Conservation (phyloP, 2,329 filamentous ascomycete genomes). For the Fusarium sp. region DNA sequence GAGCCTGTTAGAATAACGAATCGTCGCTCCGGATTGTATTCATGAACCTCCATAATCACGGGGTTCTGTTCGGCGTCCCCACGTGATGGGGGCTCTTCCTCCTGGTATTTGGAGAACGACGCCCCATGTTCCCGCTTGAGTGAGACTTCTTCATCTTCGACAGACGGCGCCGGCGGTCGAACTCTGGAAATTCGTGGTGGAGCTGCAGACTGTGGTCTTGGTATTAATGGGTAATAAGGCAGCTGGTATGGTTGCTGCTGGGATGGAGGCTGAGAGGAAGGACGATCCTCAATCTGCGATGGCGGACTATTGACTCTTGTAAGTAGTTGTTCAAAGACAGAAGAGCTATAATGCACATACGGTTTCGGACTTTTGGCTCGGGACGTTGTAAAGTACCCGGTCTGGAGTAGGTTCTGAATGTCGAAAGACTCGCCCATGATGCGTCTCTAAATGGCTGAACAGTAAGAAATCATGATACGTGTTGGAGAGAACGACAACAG, state of each 20-base stretch:
- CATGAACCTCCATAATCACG: constrained; percentile 71
- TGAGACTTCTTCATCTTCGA: constrained; percentile 75
- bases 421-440: constrained; percentile 58
- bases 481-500: constrained; percentile 20
- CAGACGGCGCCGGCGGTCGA: constrained; percentile 71
- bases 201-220: constrained; percentile 29
- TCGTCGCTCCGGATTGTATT: constrained; percentile 70
- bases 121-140: constrained; percentile 69
- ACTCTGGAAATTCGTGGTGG: constrained; percentile 41
- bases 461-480: constrained; percentile 40
- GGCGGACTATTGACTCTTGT: constrained; percentile 32
- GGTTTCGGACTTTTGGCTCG: constrained; percentile 51
- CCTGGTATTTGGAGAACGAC: constrained; percentile 43
- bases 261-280: constrained; percentile 32
- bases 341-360: constrained; percentile 35
- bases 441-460: constrained; percentile 36
- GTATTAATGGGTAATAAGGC: constrained; percentile 30
- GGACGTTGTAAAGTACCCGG: constrained; percentile 63
- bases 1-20: constrained; percentile 68
- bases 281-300: constrained; percentile 31
- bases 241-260: constrained; percentile 33
- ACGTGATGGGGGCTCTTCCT: constrained; percentile 68
- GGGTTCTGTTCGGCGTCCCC: constrained; percentile 76
- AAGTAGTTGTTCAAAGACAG: constrained; percentile 11
- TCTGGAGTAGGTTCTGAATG: constrained; percentile 60